These are phyloP conservation scores for Pyronema domesticum DNA, from an alignment of 495 filamentous ascomycete species.

Conservation along the genomic window DNA sequence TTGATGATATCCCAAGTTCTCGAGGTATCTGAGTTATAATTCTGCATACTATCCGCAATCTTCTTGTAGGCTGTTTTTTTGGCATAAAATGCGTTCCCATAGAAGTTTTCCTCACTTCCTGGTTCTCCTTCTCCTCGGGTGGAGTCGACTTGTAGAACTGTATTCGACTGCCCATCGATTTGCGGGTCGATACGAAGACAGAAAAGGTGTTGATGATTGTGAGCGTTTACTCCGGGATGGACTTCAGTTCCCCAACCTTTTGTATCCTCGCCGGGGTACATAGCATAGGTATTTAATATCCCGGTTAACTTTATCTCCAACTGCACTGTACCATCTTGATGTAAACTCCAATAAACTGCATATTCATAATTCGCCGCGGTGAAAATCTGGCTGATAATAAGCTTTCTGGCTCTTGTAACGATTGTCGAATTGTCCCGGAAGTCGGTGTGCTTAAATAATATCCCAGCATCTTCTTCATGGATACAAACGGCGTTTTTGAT, in stretches of 20 bases:
- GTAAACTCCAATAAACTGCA: conserved; percentile 84
- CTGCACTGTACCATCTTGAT: conserved; percentile 84
- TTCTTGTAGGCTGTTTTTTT: conserved; percentile 68
- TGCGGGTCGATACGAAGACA: conserved; percentile 80
- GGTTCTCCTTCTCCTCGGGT: conserved; percentile 46
- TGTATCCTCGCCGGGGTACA: conserved; percentile 69
- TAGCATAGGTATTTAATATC: conserved; percentile 82
- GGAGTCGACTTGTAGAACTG: conserved; percentile 68
- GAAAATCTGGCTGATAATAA: conserved; percentile 84
- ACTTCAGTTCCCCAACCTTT: conserved; percentile 87
- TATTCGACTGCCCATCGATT: conserved; percentile 74
- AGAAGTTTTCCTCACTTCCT: conserved; percentile 65
- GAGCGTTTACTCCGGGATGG: conserved; percentile 65
- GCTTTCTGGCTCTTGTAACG: conserved; percentile 71
- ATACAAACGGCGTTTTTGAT: conserved; percentile 96
- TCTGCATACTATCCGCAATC: conserved; percentile 49
- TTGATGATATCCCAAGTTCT: conserved; percentile 90
- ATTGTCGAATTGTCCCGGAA: conserved; percentile 80
- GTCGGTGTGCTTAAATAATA: conserved; percentile 91
- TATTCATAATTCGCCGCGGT: conserved; percentile 98
- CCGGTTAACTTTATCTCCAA: conserved; percentile 91
- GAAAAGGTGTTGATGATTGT: conserved; percentile 93
- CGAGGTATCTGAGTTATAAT: conserved; percentile 63
- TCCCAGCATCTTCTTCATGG: conserved; percentile 86
- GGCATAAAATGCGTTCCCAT: conserved; percentile 91